Evolutionary conservation across 2,329 filamentous ascomycete genomes (phyloP).

Genomic region (Talaromyces sp.): DNA sequence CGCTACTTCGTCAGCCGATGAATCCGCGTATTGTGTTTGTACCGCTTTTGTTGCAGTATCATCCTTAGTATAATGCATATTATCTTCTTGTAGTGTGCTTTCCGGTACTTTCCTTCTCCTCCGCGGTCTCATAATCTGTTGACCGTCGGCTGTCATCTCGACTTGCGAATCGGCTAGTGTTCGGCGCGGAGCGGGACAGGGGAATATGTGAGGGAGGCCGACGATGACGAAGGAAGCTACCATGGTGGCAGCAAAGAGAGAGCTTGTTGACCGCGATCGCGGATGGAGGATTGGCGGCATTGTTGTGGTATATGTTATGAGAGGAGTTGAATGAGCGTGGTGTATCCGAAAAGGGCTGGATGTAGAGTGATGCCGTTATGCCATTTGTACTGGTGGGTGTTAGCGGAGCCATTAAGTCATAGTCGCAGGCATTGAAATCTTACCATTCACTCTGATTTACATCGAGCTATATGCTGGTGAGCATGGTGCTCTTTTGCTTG

Average conservation of each 20-base stretch:
- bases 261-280: slow-evolving; percentile 86
- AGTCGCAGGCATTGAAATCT: background rate
- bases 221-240: slow-evolving; percentile 89
- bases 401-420: background rate
- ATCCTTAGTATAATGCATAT: slow-evolving; percentile 17
- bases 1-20: slow-evolving; percentile 42
- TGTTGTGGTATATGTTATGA: slow-evolving; percentile 22
- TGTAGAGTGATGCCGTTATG: background rate
- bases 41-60: background rate
- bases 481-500: slow-evolving; percentile 17
- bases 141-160: slow-evolving; percentile 41
- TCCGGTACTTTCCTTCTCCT: slow-evolving; percentile 37
- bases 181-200: slow-evolving; percentile 78
- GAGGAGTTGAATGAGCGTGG: background rate
- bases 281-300: slow-evolving; percentile 89
- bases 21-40: slow-evolving; percentile 24
- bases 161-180: slow-evolving; percentile 68
- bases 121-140: slow-evolving; percentile 38
- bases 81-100: slow-evolving; percentile 1
- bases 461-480: background rate
- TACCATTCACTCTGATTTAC: slow-evolving; percentile 10
- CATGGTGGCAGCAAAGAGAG: slow-evolving; percentile 91
- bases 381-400: background rate
- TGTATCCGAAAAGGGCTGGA: background rate
- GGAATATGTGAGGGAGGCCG: slow-evolving; percentile 80